Conservation (phyloP, 305 asterid genomes). For the Striga hermonthica region DNA sequence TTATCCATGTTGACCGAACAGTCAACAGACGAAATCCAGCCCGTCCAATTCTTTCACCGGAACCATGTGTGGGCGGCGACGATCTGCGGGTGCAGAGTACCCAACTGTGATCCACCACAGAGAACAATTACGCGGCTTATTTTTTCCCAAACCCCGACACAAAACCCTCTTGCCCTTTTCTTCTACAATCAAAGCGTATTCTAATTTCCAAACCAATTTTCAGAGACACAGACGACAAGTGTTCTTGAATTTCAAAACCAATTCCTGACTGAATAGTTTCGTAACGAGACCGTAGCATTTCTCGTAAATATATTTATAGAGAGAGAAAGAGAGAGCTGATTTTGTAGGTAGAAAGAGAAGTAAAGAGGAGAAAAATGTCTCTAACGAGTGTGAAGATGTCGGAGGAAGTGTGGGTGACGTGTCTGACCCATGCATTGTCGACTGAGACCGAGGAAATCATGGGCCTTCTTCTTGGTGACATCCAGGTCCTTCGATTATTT, state of each 20-base stretch:
- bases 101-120: constrained; percentile 33
- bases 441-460: constrained; percentile 98
- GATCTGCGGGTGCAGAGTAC: constrained; percentile 12
- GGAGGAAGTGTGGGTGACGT: constrained; percentile 97
- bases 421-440: constrained; percentile 98
- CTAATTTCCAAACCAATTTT: constrained; percentile 21
- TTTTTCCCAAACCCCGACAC: constrained; percentile 37
- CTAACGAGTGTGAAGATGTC: constrained; percentile 89
- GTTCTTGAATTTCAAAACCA: background rate
- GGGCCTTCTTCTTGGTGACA: constrained; percentile 99
- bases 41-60: too few relatives aligned
- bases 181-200: background rate
- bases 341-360: background rate
- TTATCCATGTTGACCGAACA: too few relatives aligned
- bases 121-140: constrained; percentile 3
- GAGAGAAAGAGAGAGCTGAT: background rate
- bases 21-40: too few relatives aligned
- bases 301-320: background rate
- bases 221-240: background rate
- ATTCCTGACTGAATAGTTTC: too few relatives aligned
- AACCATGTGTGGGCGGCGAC: too few relatives aligned
- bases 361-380: constrained; percentile 47
- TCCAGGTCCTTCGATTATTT: constrained; percentile 50
- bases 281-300: too few relatives aligned
- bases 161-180: background rate